Conservation (phyloP, 805 yeast genomes). For the Candida suzukii region DNA sequence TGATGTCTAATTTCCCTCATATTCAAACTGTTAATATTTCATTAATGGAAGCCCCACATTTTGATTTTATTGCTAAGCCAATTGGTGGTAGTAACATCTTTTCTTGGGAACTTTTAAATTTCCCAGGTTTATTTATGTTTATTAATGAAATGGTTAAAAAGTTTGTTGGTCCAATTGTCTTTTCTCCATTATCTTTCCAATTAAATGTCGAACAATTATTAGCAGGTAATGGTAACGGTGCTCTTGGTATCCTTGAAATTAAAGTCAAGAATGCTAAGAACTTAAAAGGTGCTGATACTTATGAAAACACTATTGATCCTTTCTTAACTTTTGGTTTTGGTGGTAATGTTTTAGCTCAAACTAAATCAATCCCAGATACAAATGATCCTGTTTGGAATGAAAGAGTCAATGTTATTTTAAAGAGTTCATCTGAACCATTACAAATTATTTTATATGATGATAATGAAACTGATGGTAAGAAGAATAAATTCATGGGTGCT, state of each 20-base stretch:
- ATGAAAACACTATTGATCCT: constrained; percentile 85
- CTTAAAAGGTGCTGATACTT: constrained; percentile 59
- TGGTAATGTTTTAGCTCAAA: constrained; percentile 53
- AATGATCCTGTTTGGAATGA: constrained; percentile 80
- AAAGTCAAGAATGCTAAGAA: constrained; percentile 59
- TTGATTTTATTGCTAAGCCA: constrained; percentile 78
- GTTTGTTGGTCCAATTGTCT: constrained; percentile 82
- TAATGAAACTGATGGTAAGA: constrained; percentile 52
- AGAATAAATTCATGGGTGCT: constrained; percentile 77
- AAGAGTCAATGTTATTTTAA: constrained; percentile 60
- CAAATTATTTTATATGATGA: constrained; percentile 65
- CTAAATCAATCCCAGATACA: constrained; percentile 64
- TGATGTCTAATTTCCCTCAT: constrained; percentile 91
- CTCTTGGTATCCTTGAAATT: constrained; percentile 80
- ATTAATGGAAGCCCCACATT: constrained; percentile 76
- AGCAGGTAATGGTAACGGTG: constrained; percentile 76
- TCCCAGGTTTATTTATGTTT: constrained; percentile 83
- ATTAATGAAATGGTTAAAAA: constrained; percentile 81
- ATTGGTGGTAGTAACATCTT: constrained; percentile 72
- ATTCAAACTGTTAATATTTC: constrained; percentile 85
- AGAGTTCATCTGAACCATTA: constrained; percentile 77
- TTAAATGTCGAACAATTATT: constrained; percentile 85
- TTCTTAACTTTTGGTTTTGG: constrained; percentile 68
- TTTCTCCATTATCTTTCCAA: constrained; percentile 89
- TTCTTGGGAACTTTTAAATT: constrained; percentile 77